Conservation (phyloP, 2,329 filamentous ascomycete species). For the Cladosporium sp. region DNA sequence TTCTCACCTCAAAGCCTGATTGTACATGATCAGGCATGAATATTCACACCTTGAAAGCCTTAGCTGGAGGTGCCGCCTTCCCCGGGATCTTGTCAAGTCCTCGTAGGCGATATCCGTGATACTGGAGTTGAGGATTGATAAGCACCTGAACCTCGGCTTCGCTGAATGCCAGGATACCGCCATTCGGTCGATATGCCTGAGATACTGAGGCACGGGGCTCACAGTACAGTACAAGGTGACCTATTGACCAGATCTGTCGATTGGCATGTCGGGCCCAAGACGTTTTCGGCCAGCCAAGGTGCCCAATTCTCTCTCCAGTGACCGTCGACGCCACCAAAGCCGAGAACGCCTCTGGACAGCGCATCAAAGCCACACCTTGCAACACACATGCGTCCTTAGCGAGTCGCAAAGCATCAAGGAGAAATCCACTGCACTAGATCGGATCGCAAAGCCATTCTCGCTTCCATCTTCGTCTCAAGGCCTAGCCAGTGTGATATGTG, state of each 20-base stretch:
- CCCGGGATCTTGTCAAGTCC: neutral
- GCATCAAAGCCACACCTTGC: neutral
- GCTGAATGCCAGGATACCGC: neutral
- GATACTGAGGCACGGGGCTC: neutral
- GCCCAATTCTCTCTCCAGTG: neutral
- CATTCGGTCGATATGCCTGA: neutral
- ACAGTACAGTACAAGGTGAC: neutral
- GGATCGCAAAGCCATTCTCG: neutral
- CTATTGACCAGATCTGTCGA: neutral
- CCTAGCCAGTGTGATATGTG: neutral
- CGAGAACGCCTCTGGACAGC: neutral
- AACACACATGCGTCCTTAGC: neutral
- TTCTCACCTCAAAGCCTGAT: neutral
- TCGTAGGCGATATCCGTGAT: neutral
- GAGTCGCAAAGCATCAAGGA: neutral
- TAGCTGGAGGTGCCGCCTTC: neutral
- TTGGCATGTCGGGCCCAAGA: neutral
- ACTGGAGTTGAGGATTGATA: neutral
- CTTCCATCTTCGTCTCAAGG: neutral
- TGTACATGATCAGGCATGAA: neutral
- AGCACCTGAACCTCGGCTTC: neutral
- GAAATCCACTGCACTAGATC: neutral
- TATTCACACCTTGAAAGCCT: neutral
- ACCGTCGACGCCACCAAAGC: neutral
- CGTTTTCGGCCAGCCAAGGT: neutral